These are phyloP conservation scores for Verticillium albo-atrum DNA, from an alignment of 2,329 filamentous ascomycete genomes.

Conservation along the genomic window DNA sequence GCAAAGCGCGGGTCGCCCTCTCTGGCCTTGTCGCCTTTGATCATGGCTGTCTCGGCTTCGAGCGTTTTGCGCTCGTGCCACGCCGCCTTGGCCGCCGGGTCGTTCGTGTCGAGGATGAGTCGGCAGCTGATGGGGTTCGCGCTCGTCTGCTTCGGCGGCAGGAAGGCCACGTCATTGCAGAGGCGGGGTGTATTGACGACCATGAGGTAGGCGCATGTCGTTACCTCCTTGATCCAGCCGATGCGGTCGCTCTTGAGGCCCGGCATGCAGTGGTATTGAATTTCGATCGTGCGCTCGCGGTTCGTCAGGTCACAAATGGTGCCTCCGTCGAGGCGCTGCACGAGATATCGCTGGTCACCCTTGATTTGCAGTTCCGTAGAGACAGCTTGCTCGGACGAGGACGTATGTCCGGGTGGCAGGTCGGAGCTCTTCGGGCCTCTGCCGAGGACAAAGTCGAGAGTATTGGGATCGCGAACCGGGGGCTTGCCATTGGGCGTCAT, in stretches of 20 bases:
- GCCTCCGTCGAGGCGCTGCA: slow-evolving; percentile 74
- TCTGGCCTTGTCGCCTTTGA: slow-evolving; percentile 6
- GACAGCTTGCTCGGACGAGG: slow-evolving; percentile 18
- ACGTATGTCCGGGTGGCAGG: slow-evolving; percentile 7
- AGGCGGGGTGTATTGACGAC: slow-evolving; percentile 84
- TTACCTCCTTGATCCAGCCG: slow-evolving; percentile 88
- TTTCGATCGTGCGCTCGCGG: slow-evolving; percentile 75
- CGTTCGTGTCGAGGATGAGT: slow-evolving; percentile 57
- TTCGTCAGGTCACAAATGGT: slow-evolving; percentile 85
- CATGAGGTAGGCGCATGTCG: slow-evolving; percentile 91
- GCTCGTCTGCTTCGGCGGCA: slow-evolving; percentile 71
- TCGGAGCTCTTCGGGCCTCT: slow-evolving; percentile 34
- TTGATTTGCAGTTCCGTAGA: slow-evolving; percentile 71
- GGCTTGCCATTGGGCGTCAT: slow-evolving; percentile 63
- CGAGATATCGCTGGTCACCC: slow-evolving; percentile 79
- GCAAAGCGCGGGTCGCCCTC: slow-evolving; percentile 1
- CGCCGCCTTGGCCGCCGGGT: slow-evolving; percentile 27
- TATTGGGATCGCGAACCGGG: slow-evolving; percentile 71
- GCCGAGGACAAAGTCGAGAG: slow-evolving; percentile 74
- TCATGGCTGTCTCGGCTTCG: slow-evolving; percentile 32
- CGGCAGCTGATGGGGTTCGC: slow-evolving; percentile 75
- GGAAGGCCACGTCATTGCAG: slow-evolving; percentile 82
- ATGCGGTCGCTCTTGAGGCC: slow-evolving; percentile 70
- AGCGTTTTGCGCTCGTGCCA: slow-evolving; percentile 29
- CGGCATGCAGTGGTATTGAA: slow-evolving; percentile 76